phyloP scores from a whole-genome alignment of 495 filamentous ascomycete species.

The Daldinia concentrica region DNA sequence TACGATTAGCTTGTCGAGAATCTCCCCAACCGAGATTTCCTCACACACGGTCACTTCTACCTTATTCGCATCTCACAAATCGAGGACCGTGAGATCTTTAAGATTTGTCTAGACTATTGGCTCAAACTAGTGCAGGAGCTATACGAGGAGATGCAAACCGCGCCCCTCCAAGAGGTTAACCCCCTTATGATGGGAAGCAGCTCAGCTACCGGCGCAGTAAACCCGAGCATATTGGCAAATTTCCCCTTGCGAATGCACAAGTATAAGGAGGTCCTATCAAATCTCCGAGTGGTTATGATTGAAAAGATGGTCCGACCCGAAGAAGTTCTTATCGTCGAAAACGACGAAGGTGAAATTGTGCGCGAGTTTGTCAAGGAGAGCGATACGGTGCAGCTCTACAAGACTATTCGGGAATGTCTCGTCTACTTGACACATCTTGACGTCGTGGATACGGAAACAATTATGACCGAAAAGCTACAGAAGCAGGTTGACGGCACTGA shows the following conservation, averaged over 20 bases:
- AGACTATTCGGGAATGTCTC: slow-evolving; percentile 95
- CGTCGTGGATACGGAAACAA: slow-evolving; percentile 94
- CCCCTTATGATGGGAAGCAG: slow-evolving; percentile 70
- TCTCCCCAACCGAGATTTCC: slow-evolving; percentile 90
- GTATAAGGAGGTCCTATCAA: slow-evolving; percentile 91
- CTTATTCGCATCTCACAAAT: slow-evolving; percentile 98
- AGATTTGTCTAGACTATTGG: slow-evolving; percentile 99
- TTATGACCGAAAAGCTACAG: slow-evolving; percentile 98
- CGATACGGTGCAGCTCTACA: slow-evolving; percentile 98
- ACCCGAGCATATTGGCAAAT: slow-evolving; percentile 81
- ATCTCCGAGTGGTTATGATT: slow-evolving; percentile 97
- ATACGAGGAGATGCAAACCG: slow-evolving; percentile 97
- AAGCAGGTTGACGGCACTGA: slow-evolving; percentile 93
- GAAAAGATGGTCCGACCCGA: slow-evolving; percentile 99
- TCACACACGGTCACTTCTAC: slow-evolving; percentile 96
- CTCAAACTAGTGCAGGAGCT: slow-evolving; percentile 97
- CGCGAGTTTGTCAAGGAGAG: slow-evolving; percentile 99
- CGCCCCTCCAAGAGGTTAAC: slow-evolving; percentile 91
- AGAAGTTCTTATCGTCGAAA: slow-evolving; percentile 98
- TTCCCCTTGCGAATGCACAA: slow-evolving; percentile 97
- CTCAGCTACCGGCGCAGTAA: slow-evolving; percentile 80
- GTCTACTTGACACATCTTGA: slow-evolving; percentile 98
- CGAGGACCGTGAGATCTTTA: slow-evolving; percentile 98
- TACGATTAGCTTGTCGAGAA: slow-evolving; percentile 84
- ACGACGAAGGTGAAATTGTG: slow-evolving; percentile 98